Evolutionary conservation across 1,139 yeast genomes (phyloP).

Genomic region (Saccharomyces hybrid): DNA sequence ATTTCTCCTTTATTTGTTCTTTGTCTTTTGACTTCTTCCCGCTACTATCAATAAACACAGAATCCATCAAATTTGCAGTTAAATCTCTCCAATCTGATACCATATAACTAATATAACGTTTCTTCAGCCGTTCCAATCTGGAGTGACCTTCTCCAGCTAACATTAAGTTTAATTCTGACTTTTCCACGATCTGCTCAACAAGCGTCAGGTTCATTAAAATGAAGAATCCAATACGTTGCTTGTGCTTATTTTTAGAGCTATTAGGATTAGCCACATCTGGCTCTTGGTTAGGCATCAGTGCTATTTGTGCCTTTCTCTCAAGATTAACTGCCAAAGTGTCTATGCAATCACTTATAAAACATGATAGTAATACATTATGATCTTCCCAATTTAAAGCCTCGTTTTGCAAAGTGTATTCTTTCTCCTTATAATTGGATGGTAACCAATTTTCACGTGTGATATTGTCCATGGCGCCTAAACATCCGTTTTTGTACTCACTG

Average conservation of each 20-base stretch:
- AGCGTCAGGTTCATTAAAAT: conserved; percentile 65
- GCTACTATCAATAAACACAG: conserved; percentile 47
- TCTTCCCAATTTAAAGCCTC: conserved; percentile 31
- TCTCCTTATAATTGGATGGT: conserved; percentile 38
- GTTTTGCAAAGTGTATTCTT: conserved; percentile 22
- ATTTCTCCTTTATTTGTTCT: conserved; percentile 80
- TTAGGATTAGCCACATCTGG: conserved; percentile 21
- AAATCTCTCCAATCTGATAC: conserved; percentile 80
- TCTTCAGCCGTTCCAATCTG: conserved; percentile 61
- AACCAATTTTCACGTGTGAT: conserved; percentile 66
- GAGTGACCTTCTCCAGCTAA: conserved; percentile 55
- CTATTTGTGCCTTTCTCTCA: conserved; percentile 46
- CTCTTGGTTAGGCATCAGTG: conserved; percentile 37
- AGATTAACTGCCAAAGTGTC: conserved; percentile 61
- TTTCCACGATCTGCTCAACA: conserved; percentile 64
- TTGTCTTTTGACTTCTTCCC: conserved; percentile 58
- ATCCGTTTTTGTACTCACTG: conserved; percentile 54
- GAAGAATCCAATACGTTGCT: conserved; percentile 54
- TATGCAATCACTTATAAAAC: conserved; percentile 65
- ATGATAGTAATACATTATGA: conserved; percentile 48
- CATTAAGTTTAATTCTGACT: conserved; percentile 49
- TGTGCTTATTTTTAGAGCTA: conserved; percentile 23
- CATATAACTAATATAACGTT: conserved; percentile 67
- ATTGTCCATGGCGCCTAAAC: conserved; percentile 43
- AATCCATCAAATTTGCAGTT: conserved; percentile 68